Evolutionary conservation across 805 yeast species (phyloP).

Genomic region (Yamadazyma philogaea): DNA sequence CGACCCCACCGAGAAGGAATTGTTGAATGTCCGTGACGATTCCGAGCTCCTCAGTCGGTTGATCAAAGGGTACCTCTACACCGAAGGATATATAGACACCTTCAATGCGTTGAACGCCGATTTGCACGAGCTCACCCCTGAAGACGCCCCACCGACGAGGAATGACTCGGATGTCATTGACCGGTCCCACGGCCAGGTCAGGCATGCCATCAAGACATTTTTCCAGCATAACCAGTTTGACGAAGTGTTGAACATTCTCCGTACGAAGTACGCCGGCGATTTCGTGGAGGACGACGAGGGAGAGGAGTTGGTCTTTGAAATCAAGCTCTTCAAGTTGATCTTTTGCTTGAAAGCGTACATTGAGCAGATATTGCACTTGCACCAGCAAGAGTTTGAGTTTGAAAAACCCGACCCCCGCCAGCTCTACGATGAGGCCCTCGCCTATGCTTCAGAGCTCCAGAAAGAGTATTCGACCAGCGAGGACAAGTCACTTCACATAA

Average conservation of each 20-base stretch:
- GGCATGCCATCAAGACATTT: conserved; percentile 23
- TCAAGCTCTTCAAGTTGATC: conserved; percentile 24
- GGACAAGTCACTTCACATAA: conserved; percentile 12
- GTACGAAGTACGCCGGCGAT: conserved; percentile 17
- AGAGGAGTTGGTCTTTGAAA: conserved; percentile 20
- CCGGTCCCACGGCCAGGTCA: conserved; percentile 23
- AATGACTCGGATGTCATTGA: conserved; percentile 8
- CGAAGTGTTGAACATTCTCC: conserved; percentile 19
- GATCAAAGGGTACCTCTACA: conserved; percentile 37
- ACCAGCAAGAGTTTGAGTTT: conserved; percentile 17
- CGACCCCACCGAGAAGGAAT: conserved; percentile 15
- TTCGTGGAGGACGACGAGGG: conserved; percentile 14
- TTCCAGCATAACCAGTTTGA: conserved; percentile 25
- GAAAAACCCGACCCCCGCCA: conserved; percentile 9
- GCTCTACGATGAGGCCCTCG: conserved; percentile 19
- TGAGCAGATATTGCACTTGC: conserved; percentile 10
- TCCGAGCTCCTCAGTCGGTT: conserved; percentile 27
- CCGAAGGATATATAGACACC: conserved; percentile 38
- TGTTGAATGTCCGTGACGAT: conserved; percentile 26
- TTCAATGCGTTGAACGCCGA: conserved; percentile 33
- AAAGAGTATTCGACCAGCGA: conserved; percentile 11
- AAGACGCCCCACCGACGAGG: not conserved
- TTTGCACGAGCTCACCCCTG: conserved; percentile 19
- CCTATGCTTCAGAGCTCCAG: conserved; percentile 19
- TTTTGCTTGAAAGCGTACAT: conserved; percentile 21